Conservation (phyloP, 768 basidiomycete species). For the Collybia sp. region DNA sequence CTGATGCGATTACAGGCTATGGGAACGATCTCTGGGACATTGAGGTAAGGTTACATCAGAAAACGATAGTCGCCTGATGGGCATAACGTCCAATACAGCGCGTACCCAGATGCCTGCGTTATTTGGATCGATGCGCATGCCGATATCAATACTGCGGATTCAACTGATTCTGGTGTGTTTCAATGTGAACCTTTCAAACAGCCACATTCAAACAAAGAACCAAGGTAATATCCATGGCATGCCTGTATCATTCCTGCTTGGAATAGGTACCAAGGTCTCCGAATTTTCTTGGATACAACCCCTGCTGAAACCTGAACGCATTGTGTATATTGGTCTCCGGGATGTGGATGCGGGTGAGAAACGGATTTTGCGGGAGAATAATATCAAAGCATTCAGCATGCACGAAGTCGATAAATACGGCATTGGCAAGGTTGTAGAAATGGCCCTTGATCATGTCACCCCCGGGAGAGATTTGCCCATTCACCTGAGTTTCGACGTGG, state of each 20-base stretch:
- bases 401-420: constrained; percentile 89
- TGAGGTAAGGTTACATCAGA: constrained; percentile 46
- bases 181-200: constrained; percentile 2
- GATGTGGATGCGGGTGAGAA: constrained; percentile 91
- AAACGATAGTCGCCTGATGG: constrained; percentile 4
- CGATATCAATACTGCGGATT: constrained; percentile 88
- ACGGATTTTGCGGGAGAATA: constrained; percentile 72
- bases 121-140: constrained; percentile 98
- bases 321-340: constrained; percentile 97
- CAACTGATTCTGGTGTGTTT: constrained; percentile 65
- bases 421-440: constrained; percentile 91
- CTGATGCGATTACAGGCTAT: constrained; percentile 46
- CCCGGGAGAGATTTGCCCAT: constrained; percentile 79
- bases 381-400: constrained; percentile 88
- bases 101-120: constrained; percentile 77
- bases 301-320: constrained; percentile 59
- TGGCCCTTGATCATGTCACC: constrained; percentile 95
- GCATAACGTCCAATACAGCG: constrained; percentile 29
- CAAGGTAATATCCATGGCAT: constrained; percentile 96
- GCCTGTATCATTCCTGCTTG: constrained; percentile 92
- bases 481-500: constrained; percentile 96
- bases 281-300: constrained; percentile 56
- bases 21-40: constrained; percentile 91
- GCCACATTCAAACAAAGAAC: too few relatives aligned
- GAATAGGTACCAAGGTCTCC: constrained; percentile 38